Conservation (phyloP, 495 filamentous ascomycete species). For the Trichoderma reesei region DNA sequence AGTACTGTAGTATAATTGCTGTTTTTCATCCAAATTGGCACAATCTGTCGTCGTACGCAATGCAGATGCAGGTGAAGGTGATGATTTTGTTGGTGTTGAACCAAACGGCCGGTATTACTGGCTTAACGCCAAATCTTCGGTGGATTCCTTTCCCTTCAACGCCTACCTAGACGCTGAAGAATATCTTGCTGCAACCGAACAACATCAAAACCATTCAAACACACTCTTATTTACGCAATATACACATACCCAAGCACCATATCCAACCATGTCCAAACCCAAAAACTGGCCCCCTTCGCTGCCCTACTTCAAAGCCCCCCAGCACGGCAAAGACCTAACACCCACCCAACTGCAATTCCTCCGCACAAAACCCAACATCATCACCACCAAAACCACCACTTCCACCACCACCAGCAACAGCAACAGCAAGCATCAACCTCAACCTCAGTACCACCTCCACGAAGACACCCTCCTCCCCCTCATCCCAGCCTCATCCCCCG, state of each 20-base stretch:
- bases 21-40: neutral
- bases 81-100: neutral
- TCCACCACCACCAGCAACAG: too few species aligned
- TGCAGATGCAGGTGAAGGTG: neutral
- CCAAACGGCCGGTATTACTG: neutral
- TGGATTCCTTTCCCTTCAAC: neutral
- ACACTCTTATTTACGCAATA: too few species aligned
- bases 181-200: neutral
- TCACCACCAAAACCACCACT: too few species aligned
- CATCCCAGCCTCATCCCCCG: slow-evolving; percentile 24
- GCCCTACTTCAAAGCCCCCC: slow-evolving; percentile 42
- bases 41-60: neutral
- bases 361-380: slow-evolving; percentile 25
- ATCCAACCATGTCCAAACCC: slow-evolving; percentile 21
- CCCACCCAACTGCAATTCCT: slow-evolving; percentile 27
- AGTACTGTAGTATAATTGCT: slow-evolving; percentile 1
- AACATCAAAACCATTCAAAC: neutral
- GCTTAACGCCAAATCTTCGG: slow-evolving; percentile 1
- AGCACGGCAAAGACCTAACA: slow-evolving; percentile 38
- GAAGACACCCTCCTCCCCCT: slow-evolving; percentile 15
- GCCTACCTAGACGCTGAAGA: neutral
- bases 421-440: too few species aligned
- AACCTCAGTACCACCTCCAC: too few species aligned
- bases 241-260: too few species aligned
- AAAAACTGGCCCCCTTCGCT: slow-evolving; percentile 49